Evolutionary conservation across 306 rosid species (phyloP), one percentile per base, ranked within the genome.

Genomic region (Cucurbita maxima): DNA sequence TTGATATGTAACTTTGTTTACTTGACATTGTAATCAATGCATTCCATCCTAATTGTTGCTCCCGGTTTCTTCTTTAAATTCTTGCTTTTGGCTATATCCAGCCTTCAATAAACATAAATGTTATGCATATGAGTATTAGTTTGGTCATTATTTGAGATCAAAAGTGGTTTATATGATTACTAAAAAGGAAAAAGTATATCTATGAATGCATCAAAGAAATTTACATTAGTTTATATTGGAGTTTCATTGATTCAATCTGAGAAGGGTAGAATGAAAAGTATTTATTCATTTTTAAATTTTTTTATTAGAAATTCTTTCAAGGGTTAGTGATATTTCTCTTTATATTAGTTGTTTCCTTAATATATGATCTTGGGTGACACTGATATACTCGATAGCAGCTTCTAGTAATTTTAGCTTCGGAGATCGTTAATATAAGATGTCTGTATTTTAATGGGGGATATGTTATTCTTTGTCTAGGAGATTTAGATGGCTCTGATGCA

Each of bases 401-500:
- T n/a, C 18, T 3, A 8, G 73, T 30, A 20, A 69, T 50, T 48
- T 30, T 50, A 25, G 58, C 22, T 22, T 8, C 30, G 57, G 53
- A 22, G 22, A 69, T 48, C 18, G 13, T 20, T 20, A 22, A 14
- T 50, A 51, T 48, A 25, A 69, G 25, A 30, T 69, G 73, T 15
- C 43, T 30, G 22, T 56, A 40, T 53, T 41, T 76, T 73, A 53
- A 59, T 36, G 20, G 13, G 67, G 50, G 45, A 20, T 30, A 3
- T 34, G 54, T 6, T 81, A 25, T 71, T 75, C 44, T 57, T 45
- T 30, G 45, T 73, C 4, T 80, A 95, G 99, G 96, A 86, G 97
- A 88, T 62, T 88, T 95, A 92, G 97, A 96, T 91, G 96, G 91
- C 88, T 91, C 97, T 78, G 82, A 75, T 83, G 86, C 53, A 81